Evolutionary conservation across 306 rosid genomes (phyloP).

Genomic region (Rosa rugosa): DNA sequence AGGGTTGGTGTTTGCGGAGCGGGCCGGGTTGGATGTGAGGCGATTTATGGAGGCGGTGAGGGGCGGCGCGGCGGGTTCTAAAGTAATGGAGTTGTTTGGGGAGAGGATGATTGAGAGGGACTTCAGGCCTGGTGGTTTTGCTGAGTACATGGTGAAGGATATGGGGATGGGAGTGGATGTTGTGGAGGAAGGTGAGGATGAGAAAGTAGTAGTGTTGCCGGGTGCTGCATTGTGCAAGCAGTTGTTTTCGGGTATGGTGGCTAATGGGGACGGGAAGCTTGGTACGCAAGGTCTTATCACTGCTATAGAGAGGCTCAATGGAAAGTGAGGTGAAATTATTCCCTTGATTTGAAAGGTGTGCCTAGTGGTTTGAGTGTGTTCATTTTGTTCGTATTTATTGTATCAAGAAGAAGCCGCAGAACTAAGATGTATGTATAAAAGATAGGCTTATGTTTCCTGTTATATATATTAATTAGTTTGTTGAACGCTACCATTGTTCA

Average conservation of each 20-base stretch:
- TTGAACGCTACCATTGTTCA: background rate
- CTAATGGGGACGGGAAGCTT: conserved; percentile 73
- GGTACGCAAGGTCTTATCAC: conserved; percentile 73
- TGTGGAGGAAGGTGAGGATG: conserved; percentile 50
- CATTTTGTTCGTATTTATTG: background rate
- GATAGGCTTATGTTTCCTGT: background rate
- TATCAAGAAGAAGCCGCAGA: background rate
- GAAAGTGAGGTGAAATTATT: conserved; percentile 32
- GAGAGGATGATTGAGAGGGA: conserved; percentile 66
- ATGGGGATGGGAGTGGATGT: conserved; percentile 78
- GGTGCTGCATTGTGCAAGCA: conserved; percentile 76
- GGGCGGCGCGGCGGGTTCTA: conserved; percentile 60
- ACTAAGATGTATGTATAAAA: background rate
- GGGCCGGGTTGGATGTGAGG: conserved; percentile 55
- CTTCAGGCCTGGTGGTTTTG: conserved; percentile 65
- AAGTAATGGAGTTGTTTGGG: conserved; percentile 66
- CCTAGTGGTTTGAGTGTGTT: background rate
- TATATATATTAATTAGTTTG: background rate
- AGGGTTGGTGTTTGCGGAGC: conserved; percentile 73
- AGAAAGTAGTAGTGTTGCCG: conserved; percentile 56
- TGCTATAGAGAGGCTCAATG: conserved; percentile 67
- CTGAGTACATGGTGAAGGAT: conserved; percentile 81
- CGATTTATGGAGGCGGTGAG: conserved; percentile 54
- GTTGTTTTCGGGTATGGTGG: conserved; percentile 65
- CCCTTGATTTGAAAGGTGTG: background rate